Conservation (phyloP, 2,329 filamentous ascomycete species). For the Fusarium brevicatenulatum region DNA sequence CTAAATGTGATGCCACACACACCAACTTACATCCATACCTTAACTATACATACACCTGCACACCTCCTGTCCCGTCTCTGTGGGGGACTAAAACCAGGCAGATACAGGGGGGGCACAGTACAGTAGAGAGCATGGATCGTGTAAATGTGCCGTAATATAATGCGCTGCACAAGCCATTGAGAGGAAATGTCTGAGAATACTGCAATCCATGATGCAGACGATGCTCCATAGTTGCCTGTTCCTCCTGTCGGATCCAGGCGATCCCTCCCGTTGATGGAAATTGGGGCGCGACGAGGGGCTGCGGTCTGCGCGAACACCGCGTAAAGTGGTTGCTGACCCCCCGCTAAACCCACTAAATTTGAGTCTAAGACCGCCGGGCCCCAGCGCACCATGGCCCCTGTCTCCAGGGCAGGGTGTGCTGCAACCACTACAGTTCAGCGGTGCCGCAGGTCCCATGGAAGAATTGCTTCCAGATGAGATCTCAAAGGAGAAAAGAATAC, state of each 20-base stretch:
- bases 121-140: conserved; percentile 24
- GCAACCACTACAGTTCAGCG: conserved; percentile 35
- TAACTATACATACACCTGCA: conserved; percentile 10
- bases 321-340: conserved; percentile 44
- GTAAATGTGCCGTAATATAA: conserved; percentile 5
- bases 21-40: conserved; percentile 9
- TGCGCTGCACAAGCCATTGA: conserved; percentile 17
- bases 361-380: conserved; percentile 32
- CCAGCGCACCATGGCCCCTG: conserved; percentile 20
- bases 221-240: conserved; percentile 48
- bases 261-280: conserved; percentile 41
- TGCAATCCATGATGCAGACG: conserved; percentile 33
- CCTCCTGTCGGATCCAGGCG: conserved; percentile 35
- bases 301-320: conserved; percentile 39
- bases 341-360: conserved; percentile 42
- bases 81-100: conserved; percentile 35
- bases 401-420: conserved; percentile 28
- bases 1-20: conserved; percentile 36
- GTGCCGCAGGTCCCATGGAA: conserved; percentile 33
- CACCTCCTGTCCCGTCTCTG: conserved; percentile 14
- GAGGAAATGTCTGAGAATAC: conserved; percentile 34
- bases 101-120: conserved; percentile 30
- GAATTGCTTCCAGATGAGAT: conserved; percentile 22
- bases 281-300: conserved; percentile 45
- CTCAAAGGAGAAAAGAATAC: not conserved